Evolutionary conservation across 495 filamentous ascomycete genomes (phyloP), one percentile per base, ranked within the genome.

Genomic region (Friedmanniomyces endolithicus): DNA sequence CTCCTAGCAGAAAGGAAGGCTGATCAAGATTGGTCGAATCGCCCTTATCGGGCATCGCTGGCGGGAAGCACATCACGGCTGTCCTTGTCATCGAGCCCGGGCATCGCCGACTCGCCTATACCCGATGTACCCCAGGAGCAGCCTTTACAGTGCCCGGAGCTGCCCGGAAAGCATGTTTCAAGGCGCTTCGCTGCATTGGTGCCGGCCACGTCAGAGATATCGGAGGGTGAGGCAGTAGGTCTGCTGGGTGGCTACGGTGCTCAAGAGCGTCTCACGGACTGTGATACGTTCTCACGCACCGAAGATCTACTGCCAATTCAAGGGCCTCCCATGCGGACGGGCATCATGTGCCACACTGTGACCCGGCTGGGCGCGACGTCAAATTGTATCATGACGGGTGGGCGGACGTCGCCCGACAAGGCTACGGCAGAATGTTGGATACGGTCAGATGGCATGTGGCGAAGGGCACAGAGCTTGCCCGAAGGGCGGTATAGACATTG

Each of bases 281-380:
- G 74, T 45, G 82, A 87, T 61, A 59, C 84, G 4, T 87, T 82
- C 59, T 47, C 64, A 12, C 50, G 41, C 11, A 57, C 61, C 1
- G 61, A 70, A 19, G 25, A 56, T 23, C 44, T 47, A 12, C 61
- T 64, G 22, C 23, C 45, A 22, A 48, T 65, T 34, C 23, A 48
- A 9, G 52, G 53, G 33, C 64, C 52, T 74, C 31, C 78, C 68
- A 34, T 68, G 43, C 68, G 74, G 31, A 48, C 73, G 12, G 70
- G 74, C 50, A 73, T 87, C 44, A 85, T 90, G 78, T 89, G 85
- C 56, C 88, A 94, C 65, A 84, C 84, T 0, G 71, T 90, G 19
- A 88, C 83, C 11, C 67, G 75, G 34, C 59, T 86, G 11, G 11
- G 72, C 68, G 22, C 62, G 67, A 46, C 64, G 6, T 57, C 64